Conservation (phyloP, 2,329 filamentous ascomycete species). For the Sporothrix protearum region DNA sequence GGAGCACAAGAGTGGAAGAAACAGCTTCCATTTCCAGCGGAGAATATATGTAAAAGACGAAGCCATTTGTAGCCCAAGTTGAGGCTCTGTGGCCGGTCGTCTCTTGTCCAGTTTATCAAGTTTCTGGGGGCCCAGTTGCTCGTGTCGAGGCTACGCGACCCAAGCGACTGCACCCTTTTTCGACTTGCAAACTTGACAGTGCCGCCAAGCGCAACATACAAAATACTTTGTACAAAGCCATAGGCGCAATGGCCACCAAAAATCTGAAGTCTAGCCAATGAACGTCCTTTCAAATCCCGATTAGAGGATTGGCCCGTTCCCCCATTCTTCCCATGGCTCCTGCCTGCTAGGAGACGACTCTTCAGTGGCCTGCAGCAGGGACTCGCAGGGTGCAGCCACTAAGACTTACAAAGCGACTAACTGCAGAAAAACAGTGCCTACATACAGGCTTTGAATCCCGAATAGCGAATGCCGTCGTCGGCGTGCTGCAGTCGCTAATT, state of each 20-base stretch:
- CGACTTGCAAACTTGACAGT: not conserved
- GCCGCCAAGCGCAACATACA: constrained; percentile 7
- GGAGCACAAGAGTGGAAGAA: not conserved
- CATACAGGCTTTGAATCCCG: constrained; percentile 15
- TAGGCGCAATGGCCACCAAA: not conserved
- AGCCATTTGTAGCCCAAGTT: not conserved
- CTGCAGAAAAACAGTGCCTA: not conserved
- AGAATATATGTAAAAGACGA: too few species aligned
- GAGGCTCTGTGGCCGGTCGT: not conserved
- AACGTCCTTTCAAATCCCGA: constrained; percentile 17
- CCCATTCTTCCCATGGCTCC: not conserved
- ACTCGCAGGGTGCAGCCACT: not conserved
- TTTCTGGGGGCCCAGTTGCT: not conserved
- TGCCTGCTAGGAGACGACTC: not conserved
- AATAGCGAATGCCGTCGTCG: constrained; percentile 21
- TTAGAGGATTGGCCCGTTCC: constrained; percentile 3
- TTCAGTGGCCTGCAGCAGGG: not conserved
- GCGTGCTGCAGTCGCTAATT: not conserved
- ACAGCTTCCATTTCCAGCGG: not conserved
- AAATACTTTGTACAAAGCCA: too few species aligned
- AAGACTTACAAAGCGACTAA: too few species aligned
- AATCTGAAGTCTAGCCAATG: not conserved
- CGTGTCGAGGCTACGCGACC: constrained; percentile 11
- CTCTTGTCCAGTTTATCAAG: not conserved
- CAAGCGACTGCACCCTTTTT: constrained; percentile 1